Evolutionary conservation across 2,329 filamentous ascomycete species (phyloP), one percentile per base, ranked within the genome.

Genomic region (Orbilia quercus): DNA sequence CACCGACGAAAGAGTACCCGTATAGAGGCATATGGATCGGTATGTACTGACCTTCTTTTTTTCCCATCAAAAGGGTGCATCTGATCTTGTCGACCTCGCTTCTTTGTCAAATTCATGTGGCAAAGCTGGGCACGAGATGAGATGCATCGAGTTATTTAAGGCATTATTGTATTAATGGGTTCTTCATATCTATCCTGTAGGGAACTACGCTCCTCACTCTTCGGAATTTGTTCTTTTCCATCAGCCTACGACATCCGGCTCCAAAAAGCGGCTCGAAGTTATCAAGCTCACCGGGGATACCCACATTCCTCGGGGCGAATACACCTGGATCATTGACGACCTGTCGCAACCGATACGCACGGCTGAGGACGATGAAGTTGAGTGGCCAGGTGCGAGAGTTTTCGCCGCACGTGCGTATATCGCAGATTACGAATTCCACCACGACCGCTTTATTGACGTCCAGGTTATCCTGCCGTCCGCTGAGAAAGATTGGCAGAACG

Each of bases 11-110:
- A 7, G 84, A 88, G 62, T 94, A 92, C 79, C 93, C 92, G 0
- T 97, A 89, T 83, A 88, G 92, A 75, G 94, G 94, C 0, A 91
- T 99, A 28, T 98, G 91, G 90, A 90, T 92, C 14, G 93, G 93
- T 74, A 63, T 22, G 70, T 58, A 23, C 12, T 2, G 16, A 20
- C 34, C 9, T 2, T 25, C 7, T 44, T 25, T 12, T 3, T 14
- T 16, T 3, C 1, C 9, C 36, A 40, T 40, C 11, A 3, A 12
- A 16, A 12, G 11, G 36, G 6, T 7, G 4, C 36, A 3, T 40
- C n/a, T 14, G 4, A 40, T 12, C n/a, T 40, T 4, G 31, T 6
- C 31, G 31, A 4, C 14, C n/a, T n/a, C n/a, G n/a, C n/a, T n/a
- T n/a, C n/a, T n/a, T n/a, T n/a, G n/a, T n/a, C n/a, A n/a, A n/a